Conservation (phyloP, 768 basidiomycete genomes). For the Inosperma sp. region DNA sequence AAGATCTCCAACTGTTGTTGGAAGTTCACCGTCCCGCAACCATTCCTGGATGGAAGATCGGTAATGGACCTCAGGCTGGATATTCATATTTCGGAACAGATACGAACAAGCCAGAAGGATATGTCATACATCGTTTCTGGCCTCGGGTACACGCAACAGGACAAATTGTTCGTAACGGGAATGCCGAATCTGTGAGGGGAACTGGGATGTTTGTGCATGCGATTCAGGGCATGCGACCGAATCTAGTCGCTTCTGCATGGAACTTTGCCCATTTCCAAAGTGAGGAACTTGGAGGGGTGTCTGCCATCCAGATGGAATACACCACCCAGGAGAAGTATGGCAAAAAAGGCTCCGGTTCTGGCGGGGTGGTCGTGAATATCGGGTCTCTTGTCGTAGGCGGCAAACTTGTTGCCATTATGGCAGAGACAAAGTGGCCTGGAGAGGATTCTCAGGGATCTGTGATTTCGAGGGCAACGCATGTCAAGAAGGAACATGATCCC, state of each 20-base stretch:
- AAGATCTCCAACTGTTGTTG: constrained; percentile 77
- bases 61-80: constrained; percentile 83
- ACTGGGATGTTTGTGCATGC: constrained; percentile 90
- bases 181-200: constrained; percentile 53
- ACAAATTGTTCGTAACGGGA: constrained; percentile 60
- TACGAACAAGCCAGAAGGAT: constrained; percentile 65
- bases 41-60: constrained; percentile 88
- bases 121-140: constrained; percentile 91
- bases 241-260: constrained; percentile 89
- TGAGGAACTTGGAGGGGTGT: constrained; percentile 62
- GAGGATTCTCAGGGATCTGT: constrained; percentile 48
- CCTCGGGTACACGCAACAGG: constrained; percentile 64
- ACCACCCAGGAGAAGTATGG: constrained; percentile 80
- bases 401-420: constrained; percentile 71
- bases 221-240: constrained; percentile 97
- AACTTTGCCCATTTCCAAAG: constrained; percentile 94
- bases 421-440: constrained; percentile 73
- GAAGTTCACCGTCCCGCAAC: constrained; percentile 62
- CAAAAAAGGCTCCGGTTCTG: constrained; percentile 71
- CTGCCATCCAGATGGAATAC: constrained; percentile 95
- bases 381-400: constrained; percentile 80
- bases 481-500: constrained; percentile 55
- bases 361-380: constrained; percentile 79
- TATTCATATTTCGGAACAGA: constrained; percentile 83
- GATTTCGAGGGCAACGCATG: constrained; percentile 63